These are phyloP conservation scores for Neospora caninum DNA, from an alignment of 169 alveolate species.

Conservation along the genomic window DNA sequence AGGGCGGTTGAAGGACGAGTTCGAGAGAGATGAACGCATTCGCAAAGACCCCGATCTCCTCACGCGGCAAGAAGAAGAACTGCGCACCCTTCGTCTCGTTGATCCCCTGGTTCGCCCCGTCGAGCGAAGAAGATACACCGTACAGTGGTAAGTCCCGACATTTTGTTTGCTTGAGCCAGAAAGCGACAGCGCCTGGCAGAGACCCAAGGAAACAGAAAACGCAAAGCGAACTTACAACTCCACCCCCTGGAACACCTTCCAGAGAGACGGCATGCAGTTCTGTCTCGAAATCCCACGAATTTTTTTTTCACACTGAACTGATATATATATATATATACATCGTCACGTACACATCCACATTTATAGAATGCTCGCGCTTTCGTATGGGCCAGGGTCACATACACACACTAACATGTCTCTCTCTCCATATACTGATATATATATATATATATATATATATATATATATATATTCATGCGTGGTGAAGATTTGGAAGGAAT, in stretches of 20 bases:
- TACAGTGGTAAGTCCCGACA: not conserved
- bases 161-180: not conserved
- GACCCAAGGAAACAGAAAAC: too few species aligned
- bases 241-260: too few species aligned
- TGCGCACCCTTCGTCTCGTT: not conserved
- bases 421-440: not conserved
- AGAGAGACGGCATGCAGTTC: too few species aligned
- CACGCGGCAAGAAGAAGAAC: not conserved
- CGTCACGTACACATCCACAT: too few species aligned
- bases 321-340: too few species aligned
- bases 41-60: not conserved
- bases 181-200: too few species aligned
- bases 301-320: too few species aligned
- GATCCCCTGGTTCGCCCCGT: slow-evolving; percentile 10
- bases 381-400: too few species aligned
- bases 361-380: too few species aligned
- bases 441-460: not conserved
- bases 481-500: too few species aligned
- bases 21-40: not conserved
- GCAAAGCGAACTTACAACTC: too few species aligned
- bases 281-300: too few species aligned
- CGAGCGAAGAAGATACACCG: slow-evolving; percentile 32
- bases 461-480: not conserved
- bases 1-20: not conserved
- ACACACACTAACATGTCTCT: not conserved